Percentiles rank a stretch among this genome's conserved stretches.
Evolutionary conservation across 2,329 filamentous ascomycete genomes (phyloP).

Genomic region (Microcyclosporella mali): DNA sequence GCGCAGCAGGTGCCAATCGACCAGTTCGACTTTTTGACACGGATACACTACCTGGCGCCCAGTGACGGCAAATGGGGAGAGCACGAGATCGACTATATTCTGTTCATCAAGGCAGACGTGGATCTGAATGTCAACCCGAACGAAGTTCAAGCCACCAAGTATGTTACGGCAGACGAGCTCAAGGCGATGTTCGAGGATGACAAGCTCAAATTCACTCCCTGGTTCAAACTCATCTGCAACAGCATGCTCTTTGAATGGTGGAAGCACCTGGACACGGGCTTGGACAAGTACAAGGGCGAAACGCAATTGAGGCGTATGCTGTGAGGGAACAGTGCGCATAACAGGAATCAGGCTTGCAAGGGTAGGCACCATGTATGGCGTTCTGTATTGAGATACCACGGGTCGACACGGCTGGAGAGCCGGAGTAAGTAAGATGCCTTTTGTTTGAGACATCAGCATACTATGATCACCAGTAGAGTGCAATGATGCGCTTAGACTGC

Average conservation of each 20-base stretch:
- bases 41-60: slow-evolving; percentile 97
- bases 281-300: slow-evolving; percentile 83
- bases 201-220: slow-evolving; percentile 81
- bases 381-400: slow-evolving; percentile 16
- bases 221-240: slow-evolving; percentile 99
- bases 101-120: slow-evolving; percentile 94
- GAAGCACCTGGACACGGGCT: slow-evolving; percentile 70
- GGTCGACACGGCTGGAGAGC: neutral
- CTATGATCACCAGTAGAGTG: too few relatives aligned
- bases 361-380: slow-evolving; percentile 6
- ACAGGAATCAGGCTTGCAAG: neutral
- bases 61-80: slow-evolving; percentile 98
- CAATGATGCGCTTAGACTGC: too few relatives aligned
- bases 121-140: slow-evolving; percentile 77
- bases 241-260: slow-evolving; percentile 98
- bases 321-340: neutral
- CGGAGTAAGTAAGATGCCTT: neutral
- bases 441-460: neutral
- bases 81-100: slow-evolving; percentile 98
- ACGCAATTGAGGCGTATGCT: slow-evolving; percentile 79
- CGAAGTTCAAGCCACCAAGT: slow-evolving; percentile 79
- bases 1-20: slow-evolving; percentile 81
- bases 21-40: slow-evolving; percentile 85
- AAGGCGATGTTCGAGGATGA: slow-evolving; percentile 80
- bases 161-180: slow-evolving; percentile 74